Percentiles rank a stretch among this genome's conserved stretches.
These are phyloP conservation scores for Amanita phalloides DNA, from an alignment of 768 basidiomycete species.

Conservation along the genomic window DNA sequence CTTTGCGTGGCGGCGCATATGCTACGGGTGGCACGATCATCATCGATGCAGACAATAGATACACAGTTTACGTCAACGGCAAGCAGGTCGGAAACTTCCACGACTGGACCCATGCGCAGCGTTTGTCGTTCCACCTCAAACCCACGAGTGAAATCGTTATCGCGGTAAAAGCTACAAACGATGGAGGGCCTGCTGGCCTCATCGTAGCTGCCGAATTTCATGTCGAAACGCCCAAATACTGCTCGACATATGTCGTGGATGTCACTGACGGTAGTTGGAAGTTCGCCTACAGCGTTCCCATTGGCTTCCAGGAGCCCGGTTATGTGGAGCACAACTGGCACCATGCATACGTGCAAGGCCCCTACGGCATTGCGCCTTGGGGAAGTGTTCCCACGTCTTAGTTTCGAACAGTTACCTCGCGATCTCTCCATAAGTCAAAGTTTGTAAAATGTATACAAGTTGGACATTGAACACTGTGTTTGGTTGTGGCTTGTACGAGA, in stretches of 20 bases:
- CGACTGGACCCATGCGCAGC: neutral
- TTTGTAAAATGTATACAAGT: too few relatives aligned
- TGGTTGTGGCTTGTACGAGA: too few relatives aligned
- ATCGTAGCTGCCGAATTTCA: neutral
- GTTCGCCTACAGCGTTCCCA: neutral
- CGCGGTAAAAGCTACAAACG: neutral
- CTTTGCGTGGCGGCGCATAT: neutral
- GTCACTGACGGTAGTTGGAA: neutral
- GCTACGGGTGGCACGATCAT: conserved; percentile 1
- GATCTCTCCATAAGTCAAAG: too few relatives aligned
- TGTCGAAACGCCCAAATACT: neutral
- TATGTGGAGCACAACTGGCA: neutral
- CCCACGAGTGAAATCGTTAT: neutral
- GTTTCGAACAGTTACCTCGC: neutral
- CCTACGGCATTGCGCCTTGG: neutral
- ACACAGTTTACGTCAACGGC: conserved; percentile 3
- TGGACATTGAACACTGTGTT: too few relatives aligned
- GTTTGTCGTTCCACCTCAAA: neutral
- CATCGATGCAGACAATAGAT: conserved; percentile 1
- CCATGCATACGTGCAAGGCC: neutral
- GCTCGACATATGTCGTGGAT: neutral
- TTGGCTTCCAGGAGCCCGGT: neutral
- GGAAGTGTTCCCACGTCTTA: neutral
- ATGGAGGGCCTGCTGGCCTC: neutral
- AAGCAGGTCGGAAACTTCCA: neutral